Conservation (phyloP, 1,284 basidiomycete species). For the Pseudozyma tsukubaensis region DNA sequence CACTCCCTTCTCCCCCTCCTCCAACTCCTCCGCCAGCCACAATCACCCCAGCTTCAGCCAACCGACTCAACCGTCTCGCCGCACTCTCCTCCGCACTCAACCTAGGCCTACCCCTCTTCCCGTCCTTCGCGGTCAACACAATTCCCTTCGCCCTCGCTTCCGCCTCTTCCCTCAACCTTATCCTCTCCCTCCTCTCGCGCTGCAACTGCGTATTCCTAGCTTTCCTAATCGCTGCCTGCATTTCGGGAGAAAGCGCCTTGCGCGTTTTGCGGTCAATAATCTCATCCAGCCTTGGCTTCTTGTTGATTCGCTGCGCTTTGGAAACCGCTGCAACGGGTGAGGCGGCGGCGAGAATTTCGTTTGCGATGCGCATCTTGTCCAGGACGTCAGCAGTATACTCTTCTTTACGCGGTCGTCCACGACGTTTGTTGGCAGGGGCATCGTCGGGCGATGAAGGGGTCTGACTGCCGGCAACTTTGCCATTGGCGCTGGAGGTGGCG, state of each 20-base stretch:
- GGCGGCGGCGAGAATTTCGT: conserved; percentile 21
- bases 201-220: conserved; percentile 26
- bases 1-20: conserved; percentile 8
- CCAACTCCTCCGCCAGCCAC: neutral
- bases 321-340: neutral
- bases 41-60: too few species aligned
- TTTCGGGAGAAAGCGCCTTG: conserved; percentile 11
- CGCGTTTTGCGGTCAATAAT: conserved; percentile 18
- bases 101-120: too few species aligned
- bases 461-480: conserved; percentile 21
- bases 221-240: conserved; percentile 11
- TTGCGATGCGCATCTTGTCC: conserved; percentile 23
- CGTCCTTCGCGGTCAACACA: neutral
- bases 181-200: conserved; percentile 8
- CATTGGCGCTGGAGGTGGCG: conserved; percentile 12
- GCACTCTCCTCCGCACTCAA: too few species aligned
- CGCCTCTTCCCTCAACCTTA: neutral
- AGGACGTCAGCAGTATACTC: conserved; percentile 18
- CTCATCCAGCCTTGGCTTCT: conserved; percentile 6
- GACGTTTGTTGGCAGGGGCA: conserved; percentile 6
- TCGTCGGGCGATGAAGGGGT: neutral
- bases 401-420: conserved; percentile 22
- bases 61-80: too few species aligned
- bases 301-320: neutral
- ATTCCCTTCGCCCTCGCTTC: neutral